phyloP scores from a whole-genome alignment of 228 moss, liverwort and hornwort species.

The Sphagnum fallax region DNA sequence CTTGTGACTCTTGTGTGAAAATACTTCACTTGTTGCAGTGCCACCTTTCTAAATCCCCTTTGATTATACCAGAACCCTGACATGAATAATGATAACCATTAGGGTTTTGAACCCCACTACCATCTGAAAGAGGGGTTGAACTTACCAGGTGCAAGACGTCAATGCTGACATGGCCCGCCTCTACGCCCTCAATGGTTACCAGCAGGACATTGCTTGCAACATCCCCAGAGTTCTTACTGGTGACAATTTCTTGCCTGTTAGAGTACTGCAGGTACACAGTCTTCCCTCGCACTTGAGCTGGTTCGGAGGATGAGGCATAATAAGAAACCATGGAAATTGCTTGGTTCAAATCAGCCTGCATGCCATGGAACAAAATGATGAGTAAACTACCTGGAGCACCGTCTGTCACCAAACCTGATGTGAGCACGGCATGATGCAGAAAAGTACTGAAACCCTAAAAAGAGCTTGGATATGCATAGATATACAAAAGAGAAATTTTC shows the following conservation, averaged over 20 bases:
- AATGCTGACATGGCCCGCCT: conserved; percentile 99
- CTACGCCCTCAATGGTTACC: conserved; percentile 99
- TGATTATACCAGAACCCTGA: too few species aligned
- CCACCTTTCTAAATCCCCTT: too few species aligned
- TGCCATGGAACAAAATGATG: not conserved
- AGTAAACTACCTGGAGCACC: too few species aligned
- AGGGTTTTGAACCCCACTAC: too few species aligned
- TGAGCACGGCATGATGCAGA: too few species aligned
- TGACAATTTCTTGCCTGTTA: conserved; percentile 99
- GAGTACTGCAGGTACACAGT: conserved; percentile 99
- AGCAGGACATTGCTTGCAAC: conserved; percentile 99
- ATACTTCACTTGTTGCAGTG: too few species aligned
- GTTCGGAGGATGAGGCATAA: conserved; percentile 97
- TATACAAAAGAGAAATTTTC: too few species aligned
- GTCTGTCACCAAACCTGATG: too few species aligned
- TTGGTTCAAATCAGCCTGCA: conserved; percentile 90
- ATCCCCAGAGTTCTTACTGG: conserved; percentile 99
- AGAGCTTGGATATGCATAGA: too few species aligned
- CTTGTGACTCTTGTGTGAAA: too few species aligned
- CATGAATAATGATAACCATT: too few species aligned
- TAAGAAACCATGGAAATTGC: conserved; percentile 99
- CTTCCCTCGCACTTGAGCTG: conserved; percentile 98
- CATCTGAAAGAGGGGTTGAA: conserved; percentile 13
- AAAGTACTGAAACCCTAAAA: too few species aligned
- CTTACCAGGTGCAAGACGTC: conserved; percentile 99